phyloP scores from a whole-genome alignment of 805 yeast genomes.

The Suhomyces sp. region DNA sequence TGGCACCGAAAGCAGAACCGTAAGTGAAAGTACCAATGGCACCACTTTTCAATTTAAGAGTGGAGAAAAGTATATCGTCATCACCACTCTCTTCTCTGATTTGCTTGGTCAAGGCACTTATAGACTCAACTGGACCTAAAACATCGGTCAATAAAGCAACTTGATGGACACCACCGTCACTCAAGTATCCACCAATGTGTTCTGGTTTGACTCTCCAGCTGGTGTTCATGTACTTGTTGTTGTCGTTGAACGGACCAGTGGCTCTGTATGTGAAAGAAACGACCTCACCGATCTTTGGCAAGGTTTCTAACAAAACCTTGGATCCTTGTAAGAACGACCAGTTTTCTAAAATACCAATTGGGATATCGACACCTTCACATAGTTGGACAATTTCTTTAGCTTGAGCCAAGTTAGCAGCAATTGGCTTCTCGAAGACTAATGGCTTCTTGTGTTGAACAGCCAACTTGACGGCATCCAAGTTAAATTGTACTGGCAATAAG shows the following conservation, averaged over 20 bases:
- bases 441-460: constrained; percentile 79
- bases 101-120: constrained; percentile 78
- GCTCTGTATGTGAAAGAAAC: constrained; percentile 70
- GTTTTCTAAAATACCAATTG: constrained; percentile 80
- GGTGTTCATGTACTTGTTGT: constrained; percentile 64
- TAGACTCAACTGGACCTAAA: constrained; percentile 68
- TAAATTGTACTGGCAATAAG: constrained; percentile 83
- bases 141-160: constrained; percentile 81
- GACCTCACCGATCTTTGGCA: constrained; percentile 71
- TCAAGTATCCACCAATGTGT: constrained; percentile 88
- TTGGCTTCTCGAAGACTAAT: constrained; percentile 83
- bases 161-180: constrained; percentile 98
- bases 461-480: constrained; percentile 62
- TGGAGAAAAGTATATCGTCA: constrained; percentile 77
- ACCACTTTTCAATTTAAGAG: constrained; percentile 58
- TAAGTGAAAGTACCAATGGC: constrained; percentile 83
- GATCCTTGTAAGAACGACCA: constrained; percentile 76
- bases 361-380: constrained; percentile 58
- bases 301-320: constrained; percentile 45
- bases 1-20: constrained; percentile 84
- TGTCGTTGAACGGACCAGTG: constrained; percentile 67
- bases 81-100: constrained; percentile 75
- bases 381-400: constrained; percentile 77
- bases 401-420: constrained; percentile 80
- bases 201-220: constrained; percentile 88